Evolutionary conservation across 768 basidiomycete genomes (phyloP).

Genomic region (Kwoniella europaea): DNA sequence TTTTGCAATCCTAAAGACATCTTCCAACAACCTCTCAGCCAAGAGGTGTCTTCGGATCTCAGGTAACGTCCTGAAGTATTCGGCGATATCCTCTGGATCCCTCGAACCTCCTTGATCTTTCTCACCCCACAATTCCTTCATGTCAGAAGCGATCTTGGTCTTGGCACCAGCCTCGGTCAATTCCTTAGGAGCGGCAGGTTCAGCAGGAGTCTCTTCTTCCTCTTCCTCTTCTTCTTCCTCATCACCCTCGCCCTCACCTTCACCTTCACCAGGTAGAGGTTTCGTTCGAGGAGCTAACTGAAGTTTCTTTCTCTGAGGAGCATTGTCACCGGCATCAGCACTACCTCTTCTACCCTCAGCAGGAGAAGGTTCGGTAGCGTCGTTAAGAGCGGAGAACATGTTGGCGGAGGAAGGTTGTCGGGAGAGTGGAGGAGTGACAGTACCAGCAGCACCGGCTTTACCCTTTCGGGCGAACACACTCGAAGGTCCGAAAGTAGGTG

Average conservation of each 20-base stretch:
- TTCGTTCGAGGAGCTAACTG: constrained; percentile 79
- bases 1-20: constrained; percentile 76
- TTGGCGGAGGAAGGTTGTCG: constrained; percentile 79
- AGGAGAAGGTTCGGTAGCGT: constrained; percentile 50
- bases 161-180: constrained; percentile 73
- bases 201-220: constrained; percentile 62
- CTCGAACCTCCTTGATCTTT: constrained; percentile 59
- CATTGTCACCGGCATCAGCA: constrained; percentile 61
- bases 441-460: constrained; percentile 66
- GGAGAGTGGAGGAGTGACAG: constrained; percentile 72
- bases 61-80: constrained; percentile 79
- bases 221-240: constrained; percentile 58
- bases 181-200: constrained; percentile 43
- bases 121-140: constrained; percentile 79
- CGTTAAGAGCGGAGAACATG: constrained; percentile 70
- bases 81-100: constrained; percentile 83
- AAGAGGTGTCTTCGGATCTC: constrained; percentile 68
- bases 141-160: constrained; percentile 78
- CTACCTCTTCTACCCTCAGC: constrained; percentile 23
- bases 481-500: constrained; percentile 80
- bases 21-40: constrained; percentile 74
- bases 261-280: constrained; percentile 62
- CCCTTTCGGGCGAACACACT: constrained; percentile 70
- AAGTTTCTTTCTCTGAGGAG: constrained; percentile 70
- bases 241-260: constrained; percentile 53